phyloP scores from a whole-genome alignment of 1,284 basidiomycete genomes.

The Apiotrichum laibachii region DNA sequence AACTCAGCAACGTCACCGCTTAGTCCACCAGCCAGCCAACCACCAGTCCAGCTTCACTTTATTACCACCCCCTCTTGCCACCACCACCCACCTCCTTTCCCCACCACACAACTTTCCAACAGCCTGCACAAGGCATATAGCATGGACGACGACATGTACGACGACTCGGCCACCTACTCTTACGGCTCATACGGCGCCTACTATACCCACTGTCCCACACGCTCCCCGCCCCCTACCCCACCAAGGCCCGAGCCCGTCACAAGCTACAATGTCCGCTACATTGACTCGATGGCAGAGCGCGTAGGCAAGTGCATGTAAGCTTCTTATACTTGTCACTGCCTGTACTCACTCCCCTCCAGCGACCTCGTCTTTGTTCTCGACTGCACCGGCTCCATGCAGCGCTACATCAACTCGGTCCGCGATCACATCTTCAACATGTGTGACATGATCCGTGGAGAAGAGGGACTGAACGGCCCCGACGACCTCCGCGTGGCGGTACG shows the following conservation, averaged over 20 bases:
- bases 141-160: conserved; percentile 45
- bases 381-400: conserved; percentile 68
- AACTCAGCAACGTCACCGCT: background rate
- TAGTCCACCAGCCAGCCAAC: background rate
- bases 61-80: too few species aligned
- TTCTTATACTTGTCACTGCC: background rate
- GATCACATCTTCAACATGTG: conserved; percentile 98
- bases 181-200: conserved; percentile 25
- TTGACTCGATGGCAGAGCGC: conserved; percentile 29
- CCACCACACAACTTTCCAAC: background rate
- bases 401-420: conserved; percentile 66
- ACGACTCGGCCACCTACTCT: conserved; percentile 29
- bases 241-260: conserved; percentile 33
- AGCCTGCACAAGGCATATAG: conserved; percentile 1
- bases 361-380: conserved; percentile 87
- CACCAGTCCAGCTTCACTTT: too few species aligned
- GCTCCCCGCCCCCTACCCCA: conserved; percentile 27
- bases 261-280: conserved; percentile 37
- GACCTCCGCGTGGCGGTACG: conserved; percentile 82
- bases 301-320: conserved; percentile 48
- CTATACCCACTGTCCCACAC: conserved; percentile 28
- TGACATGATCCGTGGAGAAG: conserved; percentile 91
- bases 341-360: conserved; percentile 51
- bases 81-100: background rate
- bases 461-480: conserved; percentile 77